Conservation (phyloP, 306 rosid species). For the Cucumis hystrix region DNA sequence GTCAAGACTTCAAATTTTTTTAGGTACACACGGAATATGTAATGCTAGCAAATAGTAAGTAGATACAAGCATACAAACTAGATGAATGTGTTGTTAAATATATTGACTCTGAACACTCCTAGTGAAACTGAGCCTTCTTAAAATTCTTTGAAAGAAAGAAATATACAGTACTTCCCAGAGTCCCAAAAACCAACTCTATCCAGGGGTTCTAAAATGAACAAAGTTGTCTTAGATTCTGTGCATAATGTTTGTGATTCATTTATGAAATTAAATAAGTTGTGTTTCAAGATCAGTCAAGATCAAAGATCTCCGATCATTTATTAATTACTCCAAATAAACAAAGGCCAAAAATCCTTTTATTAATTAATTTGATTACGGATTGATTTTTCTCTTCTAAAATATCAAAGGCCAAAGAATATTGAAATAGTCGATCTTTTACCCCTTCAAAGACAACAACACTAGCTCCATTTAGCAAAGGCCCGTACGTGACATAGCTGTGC, state of each 20-base stretch:
- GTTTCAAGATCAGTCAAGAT: neutral
- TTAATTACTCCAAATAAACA: neutral
- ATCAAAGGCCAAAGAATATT: constrained; percentile 10
- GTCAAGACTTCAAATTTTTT: neutral
- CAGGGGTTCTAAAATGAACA: neutral
- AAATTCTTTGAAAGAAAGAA: neutral
- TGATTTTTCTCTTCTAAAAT: neutral
- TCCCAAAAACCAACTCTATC: neutral
- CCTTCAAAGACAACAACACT: constrained; percentile 65
- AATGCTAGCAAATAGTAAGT: neutral
- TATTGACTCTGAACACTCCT: neutral
- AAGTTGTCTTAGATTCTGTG: neutral
- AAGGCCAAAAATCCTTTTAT: neutral
- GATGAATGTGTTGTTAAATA: neutral
- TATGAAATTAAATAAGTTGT: neutral
- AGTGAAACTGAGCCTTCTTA: neutral
- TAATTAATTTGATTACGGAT: neutral
- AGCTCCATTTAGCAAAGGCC: constrained; percentile 93
- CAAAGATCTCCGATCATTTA: neutral
- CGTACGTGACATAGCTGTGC: constrained; percentile 95
- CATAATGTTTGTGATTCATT: neutral
- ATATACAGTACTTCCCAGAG: neutral
- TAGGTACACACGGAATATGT: neutral
- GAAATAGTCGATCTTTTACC: constrained; percentile 36
- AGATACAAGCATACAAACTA: neutral